Evolutionary conservation across 345 rosid species (phyloP), one percentile per base, ranked within the genome.

Genomic region (Lagerstroemia speciosa): DNA sequence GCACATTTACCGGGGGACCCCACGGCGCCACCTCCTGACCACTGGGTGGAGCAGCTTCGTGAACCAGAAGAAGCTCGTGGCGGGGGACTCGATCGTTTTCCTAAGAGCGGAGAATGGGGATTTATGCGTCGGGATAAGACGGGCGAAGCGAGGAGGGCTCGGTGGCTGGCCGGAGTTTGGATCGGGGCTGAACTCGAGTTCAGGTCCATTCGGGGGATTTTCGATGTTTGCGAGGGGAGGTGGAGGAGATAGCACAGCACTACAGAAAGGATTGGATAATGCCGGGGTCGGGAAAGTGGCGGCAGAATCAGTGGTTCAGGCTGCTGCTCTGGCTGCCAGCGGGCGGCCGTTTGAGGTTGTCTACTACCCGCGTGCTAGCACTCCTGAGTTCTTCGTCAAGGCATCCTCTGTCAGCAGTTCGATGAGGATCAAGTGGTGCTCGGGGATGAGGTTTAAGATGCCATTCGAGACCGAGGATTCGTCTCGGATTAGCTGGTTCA

Each of bases 1-100:
- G 80, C 99, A 93, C 78, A 93, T 93, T 1, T 93, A 89, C 43
- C 85, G 99, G 61, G 97, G 99, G 16, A 93, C 99, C 0, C 99
- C 99, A 15, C 85, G 99, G 17, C 87, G 99, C 1, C 99, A 93
- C 76, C 90, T 93, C 67, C 75, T 93, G 78, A 93, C 98, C 1
- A 93, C 99, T 2, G 99, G 99, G 15, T 93, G 99, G 98, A 91
- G 98, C 77, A 93, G 86, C 73, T 93, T 93, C 72, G 98, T 93
- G 73, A 93, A 89, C 72, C 96, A 91, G 82, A 93, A 93, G 91
- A 93, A 91, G 80, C 97, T 93, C 58, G 89, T 91, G 38, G 98
- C 97, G 0, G 98, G 98, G 37, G 98, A 93, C 77, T 91, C 98
- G 0, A 89, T 91, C 33, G 96, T 93, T 41, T 93, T 93, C 73